Conservation (phyloP, 495 filamentous ascomycete genomes). For the Schizothecium vesticola region DNA sequence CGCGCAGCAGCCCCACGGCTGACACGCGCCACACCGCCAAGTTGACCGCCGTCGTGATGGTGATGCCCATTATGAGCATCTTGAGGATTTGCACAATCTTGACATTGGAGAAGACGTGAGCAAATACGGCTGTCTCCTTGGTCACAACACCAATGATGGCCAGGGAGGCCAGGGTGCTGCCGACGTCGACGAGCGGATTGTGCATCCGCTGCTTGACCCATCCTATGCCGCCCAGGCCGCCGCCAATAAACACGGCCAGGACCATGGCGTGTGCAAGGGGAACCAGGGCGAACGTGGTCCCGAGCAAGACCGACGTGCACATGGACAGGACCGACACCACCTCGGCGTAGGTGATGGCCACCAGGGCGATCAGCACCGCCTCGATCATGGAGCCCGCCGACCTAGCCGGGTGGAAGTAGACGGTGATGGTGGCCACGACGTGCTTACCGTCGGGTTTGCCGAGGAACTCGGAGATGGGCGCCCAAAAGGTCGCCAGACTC, state of each 20-base stretch:
- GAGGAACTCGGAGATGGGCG: conserved; percentile 62
- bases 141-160: conserved; percentile 89
- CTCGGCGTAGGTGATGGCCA: conserved; percentile 78
- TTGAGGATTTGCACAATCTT: conserved; percentile 86
- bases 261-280: conserved; percentile 74
- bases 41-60: conserved; percentile 68
- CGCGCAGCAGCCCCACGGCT: conserved; percentile 67
- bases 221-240: conserved; percentile 81
- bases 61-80: conserved; percentile 85
- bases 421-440: conserved; percentile 85
- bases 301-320: conserved; percentile 74
- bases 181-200: conserved; percentile 84
- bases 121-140: conserved; percentile 84
- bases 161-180: conserved; percentile 83
- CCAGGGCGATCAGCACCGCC: conserved; percentile 73
- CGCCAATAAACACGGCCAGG: conserved; percentile 80
- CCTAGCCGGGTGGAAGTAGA: conserved; percentile 95
- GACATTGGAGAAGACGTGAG: conserved; percentile 67
- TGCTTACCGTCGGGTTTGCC: conserved; percentile 93
- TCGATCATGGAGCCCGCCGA: conserved; percentile 87
- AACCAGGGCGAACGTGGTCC: conserved; percentile 55
- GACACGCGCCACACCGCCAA: conserved; percentile 76
- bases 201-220: conserved; percentile 88
- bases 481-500: conserved; percentile 81
- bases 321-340: conserved; percentile 81